These are phyloP conservation scores for Peronospora tabacina DNA, from an alignment of 352 stramenopile species.

Conservation along the genomic window DNA sequence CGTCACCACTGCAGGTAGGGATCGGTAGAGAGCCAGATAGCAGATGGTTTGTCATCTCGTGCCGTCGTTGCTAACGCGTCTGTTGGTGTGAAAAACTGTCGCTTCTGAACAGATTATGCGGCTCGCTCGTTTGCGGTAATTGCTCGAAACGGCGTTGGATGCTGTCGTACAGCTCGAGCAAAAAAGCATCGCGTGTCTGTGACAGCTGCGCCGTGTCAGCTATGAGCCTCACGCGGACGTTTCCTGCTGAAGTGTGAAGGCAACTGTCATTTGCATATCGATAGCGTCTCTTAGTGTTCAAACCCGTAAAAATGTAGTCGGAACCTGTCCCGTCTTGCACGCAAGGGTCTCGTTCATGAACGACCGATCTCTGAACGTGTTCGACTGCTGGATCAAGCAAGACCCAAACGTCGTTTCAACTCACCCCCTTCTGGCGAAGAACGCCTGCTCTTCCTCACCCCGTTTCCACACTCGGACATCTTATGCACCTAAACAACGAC, in stretches of 20 bases:
- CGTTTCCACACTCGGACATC: constrained; percentile 5
- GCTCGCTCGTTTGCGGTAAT: constrained; percentile 72
- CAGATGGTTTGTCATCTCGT: constrained; percentile 11
- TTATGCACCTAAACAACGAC: no score
- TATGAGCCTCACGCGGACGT: constrained; percentile 35
- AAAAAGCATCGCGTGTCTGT: constrained; percentile 74
- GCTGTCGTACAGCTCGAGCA: constrained; percentile 64
- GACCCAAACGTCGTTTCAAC: constrained; percentile 4
- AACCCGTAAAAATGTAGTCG: constrained; percentile 14
- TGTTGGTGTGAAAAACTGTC: constrained; percentile 11
- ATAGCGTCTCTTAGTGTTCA: not conserved
- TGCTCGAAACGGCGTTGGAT: constrained; percentile 77
- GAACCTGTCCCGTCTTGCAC: constrained; percentile 22
- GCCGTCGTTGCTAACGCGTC: constrained; percentile 21
- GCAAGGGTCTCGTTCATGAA: constrained; percentile 4
- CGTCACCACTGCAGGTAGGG: constrained; percentile 77
- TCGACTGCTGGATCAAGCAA: constrained; percentile 20
- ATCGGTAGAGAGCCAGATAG: constrained; percentile 7
- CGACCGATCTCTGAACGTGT: not conserved
- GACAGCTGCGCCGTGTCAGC: constrained; percentile 52
- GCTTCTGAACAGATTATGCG: constrained; percentile 48
- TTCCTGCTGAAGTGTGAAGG: constrained; percentile 21
- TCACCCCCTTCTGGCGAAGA: constrained; percentile 1
- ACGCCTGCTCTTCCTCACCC: not conserved
- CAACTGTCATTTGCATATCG: not conserved